Evolutionary conservation across 768 basidiomycete genomes (phyloP), one percentile per base, ranked within the genome.

Genomic region (Dentipellis sp.): DNA sequence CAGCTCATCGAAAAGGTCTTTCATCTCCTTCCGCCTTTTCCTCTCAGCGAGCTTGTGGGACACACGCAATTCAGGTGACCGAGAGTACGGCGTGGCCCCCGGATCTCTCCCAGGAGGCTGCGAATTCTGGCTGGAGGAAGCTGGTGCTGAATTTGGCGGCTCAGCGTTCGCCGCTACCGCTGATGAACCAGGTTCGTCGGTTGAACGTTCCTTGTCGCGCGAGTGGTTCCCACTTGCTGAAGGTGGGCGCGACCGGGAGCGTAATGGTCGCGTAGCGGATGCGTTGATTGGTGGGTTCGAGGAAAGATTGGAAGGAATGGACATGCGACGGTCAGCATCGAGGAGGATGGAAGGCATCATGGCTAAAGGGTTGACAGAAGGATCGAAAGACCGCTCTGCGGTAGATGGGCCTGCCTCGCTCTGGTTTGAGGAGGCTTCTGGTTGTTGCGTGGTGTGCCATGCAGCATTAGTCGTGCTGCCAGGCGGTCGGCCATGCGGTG

Each of bases 1-100:
- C 60, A 99, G 73, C 68, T 99, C 97, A 63, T 99, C 97, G 66
- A 98, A 98, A 46, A 99, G 70, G 58, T 97, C 94, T 68, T 97
- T 97, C 97, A 99, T 99, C 73, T 99, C 97, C 72, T 95, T 97
- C 70, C 97, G 78, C 63, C 97, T 74, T 71, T 98, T 97, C 58
- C 97, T 77, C 72, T 99, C 97, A 2, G 97, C 97, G 34, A 99
- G 81, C 67, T 99, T 99, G 72, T 99, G 97, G 2, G 91, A 93
- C 35, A 97, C 84, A 53, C 94, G 81, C 45, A 99, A 76, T 69
- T 98, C 97, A 8, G 95, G 95, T 0, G 90, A 93, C 57, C 95
- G 87, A 54, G 94, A 94, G 70, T 97, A 99, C 4, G 94, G 94
- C 11, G 91, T 91, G 37, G 77, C 63, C 56, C 80, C 66, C 68